Evolutionary conservation across 2,329 filamentous ascomycete species (phyloP).

Genomic region (Fusarium tupiense): DNA sequence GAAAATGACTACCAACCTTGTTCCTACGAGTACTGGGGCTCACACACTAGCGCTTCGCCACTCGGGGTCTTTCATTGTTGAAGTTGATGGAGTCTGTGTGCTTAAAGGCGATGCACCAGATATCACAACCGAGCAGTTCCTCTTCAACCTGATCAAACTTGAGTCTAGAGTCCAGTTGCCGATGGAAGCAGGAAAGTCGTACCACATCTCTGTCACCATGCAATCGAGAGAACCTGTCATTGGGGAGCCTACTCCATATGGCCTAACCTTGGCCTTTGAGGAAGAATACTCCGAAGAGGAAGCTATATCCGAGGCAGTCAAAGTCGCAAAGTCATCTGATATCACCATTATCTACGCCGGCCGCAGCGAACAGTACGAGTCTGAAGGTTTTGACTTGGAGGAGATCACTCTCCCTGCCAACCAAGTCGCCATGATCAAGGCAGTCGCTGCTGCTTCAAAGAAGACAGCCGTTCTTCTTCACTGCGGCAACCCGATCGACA

Average conservation of each 20-base stretch:
- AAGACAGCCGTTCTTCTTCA: not conserved
- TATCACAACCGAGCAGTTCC: not conserved
- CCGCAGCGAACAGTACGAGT: not conserved
- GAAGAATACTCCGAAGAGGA: not conserved
- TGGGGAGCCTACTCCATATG: not conserved
- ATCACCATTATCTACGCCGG: not conserved
- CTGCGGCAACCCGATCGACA: not conserved
- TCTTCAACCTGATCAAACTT: not conserved
- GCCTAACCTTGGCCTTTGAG: not conserved
- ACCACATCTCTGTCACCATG: not conserved
- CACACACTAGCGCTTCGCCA: not conserved
- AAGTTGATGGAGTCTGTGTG: fast-evolving
- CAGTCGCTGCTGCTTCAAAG: not conserved
- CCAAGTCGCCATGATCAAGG: not conserved
- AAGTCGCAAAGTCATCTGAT: not conserved
- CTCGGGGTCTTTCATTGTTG: not conserved
- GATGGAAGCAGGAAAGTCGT: not conserved
- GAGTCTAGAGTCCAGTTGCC: fast-evolving
- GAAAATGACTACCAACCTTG: not conserved
- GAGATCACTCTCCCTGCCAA: not conserved
- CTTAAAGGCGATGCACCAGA: not conserved
- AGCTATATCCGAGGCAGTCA: not conserved
- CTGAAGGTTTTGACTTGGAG: not conserved
- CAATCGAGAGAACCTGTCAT: not conserved
- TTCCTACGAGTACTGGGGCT: not conserved